A percentile compares a stretch with the other conserved stretches of the same genome.
Evolutionary conservation across 1,284 basidiomycete genomes (phyloP).

Genomic region (Cerrena zonata): DNA sequence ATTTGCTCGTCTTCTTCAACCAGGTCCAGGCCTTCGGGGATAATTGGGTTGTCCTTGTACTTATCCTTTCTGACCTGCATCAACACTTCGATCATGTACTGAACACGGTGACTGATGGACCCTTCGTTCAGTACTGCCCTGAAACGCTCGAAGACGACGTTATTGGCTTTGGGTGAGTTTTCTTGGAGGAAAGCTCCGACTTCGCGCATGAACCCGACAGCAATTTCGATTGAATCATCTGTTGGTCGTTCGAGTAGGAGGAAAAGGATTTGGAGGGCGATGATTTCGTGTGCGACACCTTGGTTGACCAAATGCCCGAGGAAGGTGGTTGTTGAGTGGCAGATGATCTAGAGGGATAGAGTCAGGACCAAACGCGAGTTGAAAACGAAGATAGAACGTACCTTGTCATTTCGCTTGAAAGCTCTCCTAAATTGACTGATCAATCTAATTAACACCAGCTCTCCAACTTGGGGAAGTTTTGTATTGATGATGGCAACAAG

Average conservation of each 20-base stretch:
- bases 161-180: conserved; percentile 90
- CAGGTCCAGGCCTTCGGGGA: conserved; percentile 90
- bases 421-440: conserved; percentile 92
- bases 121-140: conserved; percentile 95
- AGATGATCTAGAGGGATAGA: conserved; percentile 71
- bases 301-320: conserved; percentile 97
- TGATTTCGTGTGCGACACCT: conserved; percentile 86
- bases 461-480: conserved; percentile 94
- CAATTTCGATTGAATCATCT: conserved; percentile 97
- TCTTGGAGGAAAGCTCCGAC: conserved; percentile 93
- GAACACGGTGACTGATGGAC: conserved; percentile 89
- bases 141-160: conserved; percentile 91
- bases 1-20: conserved; percentile 98
- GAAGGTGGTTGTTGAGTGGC: conserved; percentile 91
- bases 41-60: conserved; percentile 94
- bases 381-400: conserved; percentile 31
- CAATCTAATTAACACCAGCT: conserved; percentile 82
- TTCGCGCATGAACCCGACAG: conserved; percentile 95
- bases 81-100: conserved; percentile 99
- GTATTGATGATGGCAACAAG: conserved; percentile 94
- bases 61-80: conserved; percentile 98
- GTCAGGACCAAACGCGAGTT: background rate
- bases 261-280: conserved; percentile 91
- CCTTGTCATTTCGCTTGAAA: conserved; percentile 98
- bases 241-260: conserved; percentile 92